Conservation (phyloP, 176 grass and related monocot species). For the Ensete glaucum region DNA sequence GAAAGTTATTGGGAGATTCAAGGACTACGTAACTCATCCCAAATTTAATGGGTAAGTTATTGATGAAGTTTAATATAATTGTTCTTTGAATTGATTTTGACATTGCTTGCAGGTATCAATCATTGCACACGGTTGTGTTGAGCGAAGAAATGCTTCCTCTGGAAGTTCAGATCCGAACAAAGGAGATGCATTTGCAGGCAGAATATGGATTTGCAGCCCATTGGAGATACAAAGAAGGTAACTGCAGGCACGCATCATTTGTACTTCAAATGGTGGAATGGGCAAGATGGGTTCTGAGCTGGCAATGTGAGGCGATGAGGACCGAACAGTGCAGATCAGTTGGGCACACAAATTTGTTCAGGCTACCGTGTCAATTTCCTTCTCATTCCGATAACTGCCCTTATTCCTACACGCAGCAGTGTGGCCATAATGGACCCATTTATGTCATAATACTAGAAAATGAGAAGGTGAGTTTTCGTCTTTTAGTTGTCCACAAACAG, state of each 20-base stretch:
- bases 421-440: conserved; percentile 22
- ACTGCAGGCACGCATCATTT: conserved; percentile 14
- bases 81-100: not conserved
- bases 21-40: conserved; percentile 48
- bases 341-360: not conserved
- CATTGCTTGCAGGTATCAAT: conserved; percentile 24
- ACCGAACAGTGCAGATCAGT: not conserved
- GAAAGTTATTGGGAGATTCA: conserved; percentile 38
- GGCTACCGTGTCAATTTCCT: conserved; percentile 3
- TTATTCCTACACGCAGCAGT: not conserved
- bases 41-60: conserved; percentile 44
- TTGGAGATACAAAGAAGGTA: conserved; percentile 71
- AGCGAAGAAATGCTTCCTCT: conserved; percentile 29
- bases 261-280: conserved; percentile 23
- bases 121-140: conserved; percentile 53
- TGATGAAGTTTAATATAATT: not conserved
- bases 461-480: conserved; percentile 30
- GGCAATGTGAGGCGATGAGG: conserved; percentile 11
- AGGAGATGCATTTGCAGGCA: conserved; percentile 55
- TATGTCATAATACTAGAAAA: conserved; percentile 53
- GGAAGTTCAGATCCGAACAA: conserved; percentile 57
- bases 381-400: conserved; percentile 6
- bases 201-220: conserved; percentile 65
- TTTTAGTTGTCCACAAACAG: not conserved
- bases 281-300: conserved; percentile 19